Percentiles rank a stretch among this genome's conserved stretches.
These are phyloP conservation scores for Eucalyptus albens DNA, from an alignment of 345 rosid genomes.

Conservation along the genomic window DNA sequence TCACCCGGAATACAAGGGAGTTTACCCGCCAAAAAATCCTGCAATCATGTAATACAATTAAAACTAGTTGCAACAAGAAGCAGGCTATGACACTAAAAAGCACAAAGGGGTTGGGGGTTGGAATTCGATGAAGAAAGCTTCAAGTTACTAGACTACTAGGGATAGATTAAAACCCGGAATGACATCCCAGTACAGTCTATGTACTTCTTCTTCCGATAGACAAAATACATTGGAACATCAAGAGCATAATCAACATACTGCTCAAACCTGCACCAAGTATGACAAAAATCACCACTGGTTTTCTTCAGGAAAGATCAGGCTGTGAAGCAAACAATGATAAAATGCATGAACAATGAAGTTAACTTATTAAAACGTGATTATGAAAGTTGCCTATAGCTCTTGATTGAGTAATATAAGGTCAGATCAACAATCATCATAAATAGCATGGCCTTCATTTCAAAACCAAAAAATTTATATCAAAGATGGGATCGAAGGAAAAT, in stretches of 20 bases:
- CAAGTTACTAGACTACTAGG: slow-evolving; percentile 16
- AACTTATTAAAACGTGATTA: not conserved
- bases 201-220: slow-evolving; percentile 72
- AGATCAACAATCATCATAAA: not conserved
- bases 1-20: slow-evolving; percentile 94
- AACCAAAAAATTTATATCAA: not conserved
- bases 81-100: not conserved
- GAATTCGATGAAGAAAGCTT: not conserved
- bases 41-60: not conserved
- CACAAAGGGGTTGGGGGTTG: not conserved
- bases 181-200: slow-evolving; percentile 94
- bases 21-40: slow-evolving; percentile 96
- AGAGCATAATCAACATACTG: slow-evolving; percentile 98
- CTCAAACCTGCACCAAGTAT: slow-evolving; percentile 65
- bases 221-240: slow-evolving; percentile 99
- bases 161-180: slow-evolving; percentile 77
- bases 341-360: not conserved
- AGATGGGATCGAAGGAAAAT: not conserved
- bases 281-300: not conserved
- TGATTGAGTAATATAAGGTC: not conserved
- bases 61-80: not conserved
- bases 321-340: not conserved
- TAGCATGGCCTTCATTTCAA: not conserved
- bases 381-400: not conserved
- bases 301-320: not conserved